These are phyloP conservation scores for Inonotus obliquus DNA, from an alignment of 1,284 basidiomycete species.

Conservation along the genomic window DNA sequence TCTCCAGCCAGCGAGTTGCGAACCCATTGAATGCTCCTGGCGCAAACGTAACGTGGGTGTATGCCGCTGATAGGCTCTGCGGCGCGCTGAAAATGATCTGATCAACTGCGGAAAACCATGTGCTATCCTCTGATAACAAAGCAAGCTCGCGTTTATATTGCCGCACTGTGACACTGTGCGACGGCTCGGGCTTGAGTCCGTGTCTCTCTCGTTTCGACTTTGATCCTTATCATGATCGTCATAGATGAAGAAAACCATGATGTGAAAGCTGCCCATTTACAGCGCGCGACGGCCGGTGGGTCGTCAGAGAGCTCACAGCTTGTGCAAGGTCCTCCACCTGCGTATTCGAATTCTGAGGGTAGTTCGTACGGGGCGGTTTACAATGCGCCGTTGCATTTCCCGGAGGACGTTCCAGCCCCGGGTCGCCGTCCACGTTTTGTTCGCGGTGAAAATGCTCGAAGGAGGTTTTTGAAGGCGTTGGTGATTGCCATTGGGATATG, in stretches of 20 bases:
- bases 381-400: slow-evolving; percentile 1
- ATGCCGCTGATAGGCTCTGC: too few relatives aligned
- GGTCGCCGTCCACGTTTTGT: not conserved
- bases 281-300: not conserved
- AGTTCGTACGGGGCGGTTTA: not conserved
- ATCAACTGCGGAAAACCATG: slow-evolving; percentile 12
- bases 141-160: not conserved
- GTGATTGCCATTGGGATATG: slow-evolving; percentile 5
- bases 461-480: slow-evolving; percentile 6
- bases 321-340: slow-evolving; percentile 4
- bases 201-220: not conserved
- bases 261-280: not conserved
- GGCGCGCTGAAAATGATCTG: not conserved
- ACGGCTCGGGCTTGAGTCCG: too few relatives aligned
- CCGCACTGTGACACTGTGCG: not conserved
- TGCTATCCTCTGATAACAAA: not conserved
- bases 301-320: not conserved
- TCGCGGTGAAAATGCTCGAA: slow-evolving; percentile 10
- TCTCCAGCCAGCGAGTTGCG: too few relatives aligned
- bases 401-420: not conserved
- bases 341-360: slow-evolving; percentile 7
- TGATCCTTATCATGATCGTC: slow-evolving; percentile 5
- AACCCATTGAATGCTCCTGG: too few relatives aligned
- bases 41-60: too few relatives aligned
- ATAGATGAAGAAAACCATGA: slow-evolving; percentile 6